Evolutionary conservation across 352 stramenopile species (phyloP).

Genomic region (Phytopythium aichiense): DNA sequence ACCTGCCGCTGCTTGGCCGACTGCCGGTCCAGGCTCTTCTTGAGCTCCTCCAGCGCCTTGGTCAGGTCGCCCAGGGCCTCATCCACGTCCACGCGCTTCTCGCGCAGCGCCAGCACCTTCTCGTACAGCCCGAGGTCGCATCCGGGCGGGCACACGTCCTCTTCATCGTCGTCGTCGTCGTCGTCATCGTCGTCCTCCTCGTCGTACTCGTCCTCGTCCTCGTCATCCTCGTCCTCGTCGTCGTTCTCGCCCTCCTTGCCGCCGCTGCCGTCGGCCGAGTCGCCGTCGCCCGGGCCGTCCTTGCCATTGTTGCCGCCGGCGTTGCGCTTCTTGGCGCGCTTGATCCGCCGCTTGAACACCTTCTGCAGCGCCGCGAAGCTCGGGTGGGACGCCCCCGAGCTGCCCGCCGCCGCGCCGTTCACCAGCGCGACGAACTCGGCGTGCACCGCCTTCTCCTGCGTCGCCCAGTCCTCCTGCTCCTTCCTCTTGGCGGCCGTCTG

Average conservation of each 20-base stretch:
- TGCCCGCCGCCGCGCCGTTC: conserved; percentile 43
- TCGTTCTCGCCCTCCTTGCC: conserved; percentile 56
- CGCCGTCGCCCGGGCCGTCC: conserved; percentile 23
- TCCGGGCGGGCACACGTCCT: conserved; percentile 86
- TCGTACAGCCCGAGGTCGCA: conserved; percentile 91
- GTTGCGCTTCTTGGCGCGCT: conserved; percentile 82
- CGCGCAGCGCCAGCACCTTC: conserved; percentile 87
- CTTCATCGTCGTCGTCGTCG: conserved; percentile 90
- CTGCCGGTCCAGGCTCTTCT: conserved; percentile 83
- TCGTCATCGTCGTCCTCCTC: conserved; percentile 88
- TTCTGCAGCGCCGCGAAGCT: conserved; percentile 78
- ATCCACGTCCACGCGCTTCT: conserved; percentile 90
- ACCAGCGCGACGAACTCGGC: conserved; percentile 66
- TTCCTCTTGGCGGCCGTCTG: conserved; percentile 68
- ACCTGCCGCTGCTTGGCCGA: conserved; percentile 84
- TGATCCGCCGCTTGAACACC: conserved; percentile 92
- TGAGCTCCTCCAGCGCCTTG: conserved; percentile 87
- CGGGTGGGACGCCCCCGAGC: conserved; percentile 39
- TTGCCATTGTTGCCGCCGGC: conserved; percentile 29
- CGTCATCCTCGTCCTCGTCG: conserved; percentile 67
- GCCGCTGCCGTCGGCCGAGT: conserved; percentile 20
- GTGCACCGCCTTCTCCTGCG: conserved; percentile 59
- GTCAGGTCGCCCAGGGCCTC: conserved; percentile 83
- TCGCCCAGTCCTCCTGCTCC: conserved; percentile 77
- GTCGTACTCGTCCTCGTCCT: conserved; percentile 67